Evolutionary conservation across 2,329 filamentous ascomycete genomes (phyloP).

Genomic region (Cladosporium oxysporum): DNA sequence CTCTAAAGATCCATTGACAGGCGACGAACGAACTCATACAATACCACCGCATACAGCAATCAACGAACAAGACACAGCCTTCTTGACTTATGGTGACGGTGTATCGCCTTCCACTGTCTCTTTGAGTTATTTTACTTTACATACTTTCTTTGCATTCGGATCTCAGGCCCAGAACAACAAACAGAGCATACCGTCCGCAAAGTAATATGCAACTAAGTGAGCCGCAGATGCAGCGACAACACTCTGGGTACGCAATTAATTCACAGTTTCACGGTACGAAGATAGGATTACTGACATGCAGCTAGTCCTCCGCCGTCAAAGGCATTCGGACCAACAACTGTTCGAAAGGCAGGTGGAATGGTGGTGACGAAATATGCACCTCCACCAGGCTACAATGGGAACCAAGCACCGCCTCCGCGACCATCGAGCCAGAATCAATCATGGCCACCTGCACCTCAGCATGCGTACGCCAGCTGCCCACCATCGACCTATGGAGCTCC

Average conservation of each 20-base stretch:
- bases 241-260: slow-evolving; percentile 8
- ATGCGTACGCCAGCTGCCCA: slow-evolving; percentile 23
- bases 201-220: slow-evolving; percentile 13
- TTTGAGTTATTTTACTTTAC: background rate
- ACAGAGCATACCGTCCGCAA: background rate
- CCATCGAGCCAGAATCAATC: slow-evolving; percentile 23
- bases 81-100: slow-evolving; percentile 11
- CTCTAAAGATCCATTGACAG: slow-evolving; percentile 16
- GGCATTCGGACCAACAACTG: slow-evolving; percentile 35
- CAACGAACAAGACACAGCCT: background rate
- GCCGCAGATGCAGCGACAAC: slow-evolving; percentile 18
- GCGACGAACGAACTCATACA: slow-evolving; percentile 5
- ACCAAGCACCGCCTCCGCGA: slow-evolving; percentile 24
- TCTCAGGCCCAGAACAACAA: background rate
- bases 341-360: slow-evolving; percentile 42
- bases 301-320: slow-evolving; percentile 40
- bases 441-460: slow-evolving; percentile 27
- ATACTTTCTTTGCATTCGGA: slow-evolving; percentile 10
- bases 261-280: background rate
- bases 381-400: slow-evolving; percentile 47
- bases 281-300: background rate
- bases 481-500: slow-evolving; percentile 10
- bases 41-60: slow-evolving; percentile 8
- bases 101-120: background rate
- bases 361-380: slow-evolving; percentile 54